Evolutionary conservation across 768 basidiomycete genomes (phyloP).

Genomic region (Cantharellus cinnabarinus): DNA sequence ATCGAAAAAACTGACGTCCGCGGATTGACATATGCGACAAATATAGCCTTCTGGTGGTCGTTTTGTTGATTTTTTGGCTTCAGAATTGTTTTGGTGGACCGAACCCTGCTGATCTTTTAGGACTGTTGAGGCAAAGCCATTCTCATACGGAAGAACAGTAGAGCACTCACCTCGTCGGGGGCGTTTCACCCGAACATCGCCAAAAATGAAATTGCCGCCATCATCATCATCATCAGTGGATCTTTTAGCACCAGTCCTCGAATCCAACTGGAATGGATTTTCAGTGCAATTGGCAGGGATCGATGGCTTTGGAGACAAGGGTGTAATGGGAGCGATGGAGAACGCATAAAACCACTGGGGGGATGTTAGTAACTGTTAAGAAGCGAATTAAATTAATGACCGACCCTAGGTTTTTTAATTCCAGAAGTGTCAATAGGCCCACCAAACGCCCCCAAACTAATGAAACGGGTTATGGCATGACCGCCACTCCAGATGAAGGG

Average conservation of each 20-base stretch:
- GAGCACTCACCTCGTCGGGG: neutral
- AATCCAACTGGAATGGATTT: slow-evolving; percentile 10
- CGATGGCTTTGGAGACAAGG: slow-evolving; percentile 17
- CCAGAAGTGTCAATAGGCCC: slow-evolving; percentile 24
- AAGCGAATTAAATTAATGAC: slow-evolving; percentile 12
- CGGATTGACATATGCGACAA: slow-evolving; percentile 56
- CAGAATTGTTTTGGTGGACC: neutral
- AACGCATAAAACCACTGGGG: slow-evolving; percentile 95
- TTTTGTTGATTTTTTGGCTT: neutral
- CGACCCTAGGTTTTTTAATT: slow-evolving; percentile 67
- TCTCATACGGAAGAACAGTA: neutral
- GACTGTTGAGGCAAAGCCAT: neutral
- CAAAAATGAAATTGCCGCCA: slow-evolving; percentile 15
- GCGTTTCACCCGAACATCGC: slow-evolving; percentile 6
- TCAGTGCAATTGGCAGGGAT: slow-evolving; percentile 42
- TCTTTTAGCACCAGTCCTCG: slow-evolving; percentile 18
- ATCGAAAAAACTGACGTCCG: slow-evolving; percentile 30
- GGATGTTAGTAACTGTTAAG: neutral
- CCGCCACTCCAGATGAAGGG: slow-evolving; percentile 62
- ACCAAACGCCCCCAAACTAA: slow-evolving; percentile 80
- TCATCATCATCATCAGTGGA: slow-evolving; percentile 13
- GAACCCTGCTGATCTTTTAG: neutral
- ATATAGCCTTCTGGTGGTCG: slow-evolving; percentile 44
- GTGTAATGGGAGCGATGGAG: slow-evolving; percentile 38
- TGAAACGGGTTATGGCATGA: slow-evolving; percentile 47